Conservation (phyloP, 352 stramenopile genomes). For the Phytophthora foliorum region DNA sequence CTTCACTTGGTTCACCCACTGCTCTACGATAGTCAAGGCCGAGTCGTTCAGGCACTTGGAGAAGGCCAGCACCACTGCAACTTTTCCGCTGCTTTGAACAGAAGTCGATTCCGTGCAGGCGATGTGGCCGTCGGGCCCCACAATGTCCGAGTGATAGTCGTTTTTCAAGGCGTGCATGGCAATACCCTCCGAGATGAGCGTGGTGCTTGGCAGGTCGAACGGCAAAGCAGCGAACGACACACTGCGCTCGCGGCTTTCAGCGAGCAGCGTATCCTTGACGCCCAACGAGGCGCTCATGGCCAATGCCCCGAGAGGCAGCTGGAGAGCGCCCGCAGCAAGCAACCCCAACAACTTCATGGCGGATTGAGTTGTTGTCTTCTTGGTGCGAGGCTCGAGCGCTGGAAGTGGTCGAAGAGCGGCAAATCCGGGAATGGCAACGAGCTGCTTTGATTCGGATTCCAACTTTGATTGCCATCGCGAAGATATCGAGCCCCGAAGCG, state of each 20-base stretch:
- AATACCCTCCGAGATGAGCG: conserved; percentile 27
- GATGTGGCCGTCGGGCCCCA: conserved; percentile 14
- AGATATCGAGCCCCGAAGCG: conserved; percentile 1
- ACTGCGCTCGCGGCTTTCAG: conserved; percentile 19
- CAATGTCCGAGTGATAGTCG: conserved; percentile 11
- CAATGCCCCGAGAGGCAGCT: conserved; percentile 20
- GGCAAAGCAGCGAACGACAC: conserved; percentile 33
- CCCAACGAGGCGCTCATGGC: conserved; percentile 23
- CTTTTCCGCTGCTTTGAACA: conserved; percentile 23
- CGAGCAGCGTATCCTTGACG: conserved; percentile 33
- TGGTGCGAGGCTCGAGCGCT: not conserved
- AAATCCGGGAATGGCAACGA: conserved; percentile 35
- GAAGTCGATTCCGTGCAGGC: conserved; percentile 22
- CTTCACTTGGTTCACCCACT: conserved; percentile 55
- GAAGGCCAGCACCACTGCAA: conserved; percentile 64
- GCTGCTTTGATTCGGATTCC: not conserved
- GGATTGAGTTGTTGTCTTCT: not conserved
- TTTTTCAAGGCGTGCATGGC: conserved; percentile 12
- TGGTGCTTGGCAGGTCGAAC: conserved; percentile 27
- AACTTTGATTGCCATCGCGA: not conserved
- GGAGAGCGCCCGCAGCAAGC: conserved; percentile 17
- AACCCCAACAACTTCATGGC: conserved; percentile 36
- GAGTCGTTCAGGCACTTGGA: conserved; percentile 67
- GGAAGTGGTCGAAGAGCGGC: conserved; percentile 20
- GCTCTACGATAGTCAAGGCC: conserved; percentile 49